Conservation (phyloP, 2,329 filamentous ascomycete species). For the Aspergillus fischeri region DNA sequence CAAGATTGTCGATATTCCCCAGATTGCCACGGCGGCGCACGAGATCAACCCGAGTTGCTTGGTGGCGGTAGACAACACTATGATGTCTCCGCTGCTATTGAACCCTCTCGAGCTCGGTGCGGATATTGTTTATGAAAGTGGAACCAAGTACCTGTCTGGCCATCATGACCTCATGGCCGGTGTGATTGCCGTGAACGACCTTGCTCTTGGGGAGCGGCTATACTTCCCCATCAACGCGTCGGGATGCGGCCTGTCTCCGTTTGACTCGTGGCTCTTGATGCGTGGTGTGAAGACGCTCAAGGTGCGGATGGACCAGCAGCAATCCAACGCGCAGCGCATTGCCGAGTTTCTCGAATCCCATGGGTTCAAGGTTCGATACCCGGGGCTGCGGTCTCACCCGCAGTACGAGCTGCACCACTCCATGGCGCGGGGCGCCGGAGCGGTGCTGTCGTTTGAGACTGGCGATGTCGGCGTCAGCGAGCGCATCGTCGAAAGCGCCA, state of each 20-base stretch:
- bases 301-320: constrained; percentile 98
- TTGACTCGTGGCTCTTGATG: constrained; percentile 94
- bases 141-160: constrained; percentile 95
- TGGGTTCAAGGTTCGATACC: constrained; percentile 93
- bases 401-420: constrained; percentile 96
- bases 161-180: constrained; percentile 99
- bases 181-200: constrained; percentile 86
- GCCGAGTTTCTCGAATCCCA: constrained; percentile 86
- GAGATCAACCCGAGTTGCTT: constrained; percentile 72
- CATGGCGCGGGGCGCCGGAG: constrained; percentile 89
- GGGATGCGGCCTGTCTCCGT: constrained; percentile 88
- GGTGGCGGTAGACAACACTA: constrained; percentile 96
- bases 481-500: constrained; percentile 87
- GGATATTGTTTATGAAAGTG: constrained; percentile 95
- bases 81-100: constrained; percentile 91
- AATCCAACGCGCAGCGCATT: constrained; percentile 84
- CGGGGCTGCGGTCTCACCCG: constrained; percentile 87
- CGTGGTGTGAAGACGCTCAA: constrained; percentile 93
- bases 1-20: constrained; percentile 90
- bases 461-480: constrained; percentile 79
- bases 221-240: constrained; percentile 98
- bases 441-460: constrained; percentile 93
- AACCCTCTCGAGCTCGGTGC: constrained; percentile 93
- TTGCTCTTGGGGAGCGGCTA: constrained; percentile 76
- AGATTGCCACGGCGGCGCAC: constrained; percentile 73